Evolutionary conservation across 176 grass and related monocot species (phyloP), one percentile per base, ranked within the genome.

Genomic region (Phyllostachys edulis): DNA sequence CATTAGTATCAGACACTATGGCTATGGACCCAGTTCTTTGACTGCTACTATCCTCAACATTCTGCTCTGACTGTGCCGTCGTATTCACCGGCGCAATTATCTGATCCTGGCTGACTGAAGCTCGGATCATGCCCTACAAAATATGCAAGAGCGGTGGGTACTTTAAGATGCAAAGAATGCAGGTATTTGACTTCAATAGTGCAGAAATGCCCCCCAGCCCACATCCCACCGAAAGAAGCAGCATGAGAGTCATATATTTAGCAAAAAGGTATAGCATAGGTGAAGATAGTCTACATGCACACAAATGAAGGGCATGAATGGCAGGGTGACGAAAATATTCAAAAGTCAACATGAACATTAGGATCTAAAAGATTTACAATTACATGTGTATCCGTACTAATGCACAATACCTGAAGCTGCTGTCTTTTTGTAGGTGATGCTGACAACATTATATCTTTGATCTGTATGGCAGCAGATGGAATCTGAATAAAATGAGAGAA

Each of bases 401-500:
- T 75, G 60, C 52, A 84, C 40, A 45, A 66, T 84, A 97, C 96
- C 93, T 99, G 96, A 90, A 96, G 76, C 47, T 86, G 83, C 69
- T 92, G 88, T 69, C 91, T 90, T 89, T 84, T 81, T 78, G 80
- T 76, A 78, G 87, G 80, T 81, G 84, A 73, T 80, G 92, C 90
- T 80, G 91, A 91, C 68, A 99, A 65, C 80, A 99, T 92, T 79
- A 90, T 82, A 92, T 96, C 89, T 90, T 94, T 99, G 38, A 99
- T 90, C 84, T 92, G 96, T 51, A 80, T 44, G 68, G 89, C 93
- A 70, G 87, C 81, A 67, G 91, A 87, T 50, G 96, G 89, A 71
- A 92, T 99, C 79, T 99, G 96, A 88, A 99, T 92, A 90, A 99
- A 90, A 90, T 86, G 96, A 69, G 96, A 87, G 74, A 96, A 85